Evolutionary conservation across 495 filamentous ascomycete genomes (phyloP).

Genomic region (Xylaria flabelliformis): DNA sequence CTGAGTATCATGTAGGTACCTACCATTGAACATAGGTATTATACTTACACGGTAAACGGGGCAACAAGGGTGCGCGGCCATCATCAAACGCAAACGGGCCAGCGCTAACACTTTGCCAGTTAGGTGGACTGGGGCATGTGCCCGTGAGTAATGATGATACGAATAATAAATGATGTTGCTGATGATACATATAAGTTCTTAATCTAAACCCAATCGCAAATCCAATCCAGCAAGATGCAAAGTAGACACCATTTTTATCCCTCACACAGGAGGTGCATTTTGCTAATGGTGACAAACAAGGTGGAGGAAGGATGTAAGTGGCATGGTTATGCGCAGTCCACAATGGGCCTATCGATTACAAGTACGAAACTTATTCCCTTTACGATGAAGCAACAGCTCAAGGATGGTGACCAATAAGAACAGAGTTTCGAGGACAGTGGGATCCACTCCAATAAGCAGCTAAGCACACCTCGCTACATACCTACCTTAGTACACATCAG

Average conservation of each 20-base stretch:
- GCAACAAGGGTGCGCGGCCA: slow-evolving; percentile 7
- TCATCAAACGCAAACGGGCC: slow-evolving; percentile 21
- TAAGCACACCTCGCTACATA: no score
- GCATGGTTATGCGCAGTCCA: neutral
- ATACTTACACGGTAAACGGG: neutral
- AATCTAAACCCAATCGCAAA: neutral
- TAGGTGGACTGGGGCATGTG: neutral
- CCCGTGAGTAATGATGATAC: neutral
- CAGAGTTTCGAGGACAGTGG: neutral
- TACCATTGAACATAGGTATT: no score
- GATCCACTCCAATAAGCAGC: no score
- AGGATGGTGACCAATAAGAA: neutral
- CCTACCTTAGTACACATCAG: neutral
- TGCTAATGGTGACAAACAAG: neutral
- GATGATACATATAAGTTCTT: neutral
- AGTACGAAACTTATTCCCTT: slow-evolving; percentile 1
- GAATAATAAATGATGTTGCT: neutral
- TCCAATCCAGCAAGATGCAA: neutral
- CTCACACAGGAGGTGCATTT: neutral
- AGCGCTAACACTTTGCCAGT: slow-evolving; percentile 6
- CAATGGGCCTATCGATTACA: neutral
- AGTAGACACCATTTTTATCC: neutral
- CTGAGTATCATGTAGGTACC: no score
- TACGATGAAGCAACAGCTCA: neutral
- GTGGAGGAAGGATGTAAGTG: neutral